Base-by-base conservation (phyloP, 495 filamentous ascomycete species). In the Neurospora sp. region DNA sequence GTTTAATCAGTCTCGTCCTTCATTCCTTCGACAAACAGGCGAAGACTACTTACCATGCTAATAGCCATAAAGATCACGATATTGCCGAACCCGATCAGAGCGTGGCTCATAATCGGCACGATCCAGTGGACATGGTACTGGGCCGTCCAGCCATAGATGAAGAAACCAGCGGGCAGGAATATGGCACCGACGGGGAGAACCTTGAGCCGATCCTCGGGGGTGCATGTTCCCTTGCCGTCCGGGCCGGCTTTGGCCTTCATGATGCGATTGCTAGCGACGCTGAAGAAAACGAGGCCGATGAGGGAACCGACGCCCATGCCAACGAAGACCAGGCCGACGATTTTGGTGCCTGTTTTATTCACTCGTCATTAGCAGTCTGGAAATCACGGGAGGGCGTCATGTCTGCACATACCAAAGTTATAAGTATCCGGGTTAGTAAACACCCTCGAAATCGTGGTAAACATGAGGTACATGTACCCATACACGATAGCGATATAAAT, bases 401-500 rank as follows among this genome's bases (percentile, higher is more conserved):
- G 5, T 5, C 23, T 14, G 23, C 70, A 49, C 39, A 31, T 44
- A 71, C 70, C 42, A 8, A 71, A 39, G 5, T 60, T 4, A 35
- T 66, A 66, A 27, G 54, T 66, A 6, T 66, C 54, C 54, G 54
- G 54, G 31, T 66, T 37, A 12, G 42, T 72, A 69, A 90, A 93
- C 40, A 92, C 87, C 23, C 80, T 76, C 1, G 90, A 87, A 77
- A 92, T 87, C 18, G 88, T 88, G 23, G 89, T 90, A 82, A 92
- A 92, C 62, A 94, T 84, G 76, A 95, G 88, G 80, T 94, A 95
- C 23, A 94, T 80, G 49, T 90, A 90, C 12, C 91, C 90, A 78
- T 94, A 95, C 11, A 90, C 83, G 73, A 93, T 87, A 31, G 89
- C 86, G 82, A 93, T 89, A 81, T 93, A 95, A 3, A 93, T 74